Conservation (phyloP, 2,329 filamentous ascomycete genomes). For the Aspergillus sergii region DNA sequence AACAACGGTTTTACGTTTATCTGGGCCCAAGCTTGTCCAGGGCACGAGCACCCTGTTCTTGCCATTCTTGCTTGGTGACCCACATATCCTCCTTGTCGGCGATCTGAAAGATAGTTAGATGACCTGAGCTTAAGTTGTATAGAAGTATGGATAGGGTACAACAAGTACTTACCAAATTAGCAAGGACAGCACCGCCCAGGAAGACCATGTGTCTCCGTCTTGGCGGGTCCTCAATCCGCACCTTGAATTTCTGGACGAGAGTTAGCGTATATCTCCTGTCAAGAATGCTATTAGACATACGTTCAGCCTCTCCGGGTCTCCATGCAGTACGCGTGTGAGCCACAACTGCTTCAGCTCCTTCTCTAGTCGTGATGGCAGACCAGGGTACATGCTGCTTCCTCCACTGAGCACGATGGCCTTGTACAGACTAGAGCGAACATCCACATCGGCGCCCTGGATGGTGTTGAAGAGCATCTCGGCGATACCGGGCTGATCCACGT, state of each 20-base stretch:
- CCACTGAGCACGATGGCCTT: conserved; percentile 97
- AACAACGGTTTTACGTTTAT: conserved; percentile 47
- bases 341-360: conserved; percentile 99
- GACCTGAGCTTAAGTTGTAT: conserved; percentile 3
- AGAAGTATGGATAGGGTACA: background rate
- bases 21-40: conserved; percentile 92
- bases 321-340: conserved; percentile 86
- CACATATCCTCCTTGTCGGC: conserved; percentile 99
- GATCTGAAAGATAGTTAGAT: conserved; percentile 59
- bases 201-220: conserved; percentile 99
- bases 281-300: conserved; percentile 43
- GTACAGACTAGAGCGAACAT: conserved; percentile 90
- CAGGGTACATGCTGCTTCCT: conserved; percentile 98
- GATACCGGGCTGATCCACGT: conserved; percentile 95
- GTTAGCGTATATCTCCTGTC: background rate
- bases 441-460: conserved; percentile 92
- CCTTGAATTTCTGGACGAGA: conserved; percentile 84
- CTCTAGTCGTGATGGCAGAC: conserved; percentile 88
- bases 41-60: conserved; percentile 82
- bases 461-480: conserved; percentile 99
- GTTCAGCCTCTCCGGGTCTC: conserved; percentile 87
- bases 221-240: conserved; percentile 96
- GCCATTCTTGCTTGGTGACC: conserved; percentile 96
- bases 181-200: conserved; percentile 90
- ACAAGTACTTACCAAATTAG: conserved; percentile 71